phyloP scores from a whole-genome alignment of 208 protist species.

The Jaenimonas drosophilae region DNA sequence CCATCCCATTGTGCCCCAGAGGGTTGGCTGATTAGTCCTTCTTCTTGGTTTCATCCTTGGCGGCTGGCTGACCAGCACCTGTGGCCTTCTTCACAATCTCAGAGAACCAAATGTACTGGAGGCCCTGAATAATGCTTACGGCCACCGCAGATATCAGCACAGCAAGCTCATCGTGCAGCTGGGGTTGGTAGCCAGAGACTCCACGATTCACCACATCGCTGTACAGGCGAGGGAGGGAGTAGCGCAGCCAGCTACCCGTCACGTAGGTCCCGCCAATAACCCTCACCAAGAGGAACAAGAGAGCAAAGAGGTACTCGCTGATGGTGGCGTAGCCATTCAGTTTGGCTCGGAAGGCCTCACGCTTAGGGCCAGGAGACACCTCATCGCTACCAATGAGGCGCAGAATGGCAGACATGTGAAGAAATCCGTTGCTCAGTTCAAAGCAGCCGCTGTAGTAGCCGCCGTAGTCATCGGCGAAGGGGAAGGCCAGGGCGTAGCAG shows the following conservation, averaged over 20 bases:
- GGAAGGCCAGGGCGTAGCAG: conserved; percentile 58
- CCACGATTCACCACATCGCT: conserved; percentile 4
- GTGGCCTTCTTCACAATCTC: conserved; percentile 47
- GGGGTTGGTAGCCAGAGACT: conserved; percentile 15
- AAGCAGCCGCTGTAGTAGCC: conserved; percentile 83
- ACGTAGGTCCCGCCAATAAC: conserved; percentile 55
- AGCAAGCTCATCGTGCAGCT: conserved; percentile 48
- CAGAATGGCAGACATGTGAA: conserved; percentile 49
- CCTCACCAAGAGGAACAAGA: conserved; percentile 57
- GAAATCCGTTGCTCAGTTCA: conserved; percentile 64
- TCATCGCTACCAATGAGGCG: conserved; percentile 15
- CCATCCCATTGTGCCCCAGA: too few relatives aligned
- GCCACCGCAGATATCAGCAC: conserved; percentile 34
- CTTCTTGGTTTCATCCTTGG: too few relatives aligned
- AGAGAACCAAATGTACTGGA: conserved; percentile 80
- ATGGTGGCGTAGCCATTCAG: conserved; percentile 9
- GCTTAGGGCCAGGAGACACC: conserved; percentile 6
- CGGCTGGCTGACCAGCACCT: too few relatives aligned
- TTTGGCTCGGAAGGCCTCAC: conserved; percentile 1
- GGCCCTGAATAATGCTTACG: conserved; percentile 33
- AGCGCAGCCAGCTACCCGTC: conserved; percentile 16
- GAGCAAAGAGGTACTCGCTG: conserved; percentile 49
- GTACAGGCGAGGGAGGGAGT: conserved; percentile 8
- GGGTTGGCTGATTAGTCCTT: too few relatives aligned
- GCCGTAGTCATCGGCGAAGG: conserved; percentile 57